Evolutionary conservation across 164 flowering plant species (phyloP).

Genomic region (Malania oleifera): DNA sequence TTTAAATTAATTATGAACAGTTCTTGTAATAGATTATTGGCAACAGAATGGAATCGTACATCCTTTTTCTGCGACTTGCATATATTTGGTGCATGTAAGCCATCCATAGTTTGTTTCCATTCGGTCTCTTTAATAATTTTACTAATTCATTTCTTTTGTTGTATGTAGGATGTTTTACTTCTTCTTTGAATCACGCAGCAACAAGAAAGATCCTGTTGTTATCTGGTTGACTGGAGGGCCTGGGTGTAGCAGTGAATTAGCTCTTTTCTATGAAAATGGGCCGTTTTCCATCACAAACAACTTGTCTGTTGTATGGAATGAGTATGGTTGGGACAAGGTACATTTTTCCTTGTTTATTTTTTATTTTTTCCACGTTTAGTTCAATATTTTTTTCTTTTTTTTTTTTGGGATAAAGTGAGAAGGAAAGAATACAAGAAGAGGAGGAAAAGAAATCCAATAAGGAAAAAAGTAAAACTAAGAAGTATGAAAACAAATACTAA

Average conservation of each 20-base stretch:
- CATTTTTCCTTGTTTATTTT: not conserved
- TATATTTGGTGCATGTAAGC: not conserved
- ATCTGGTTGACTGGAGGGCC: slow-evolving; percentile 54
- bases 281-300: slow-evolving; percentile 33
- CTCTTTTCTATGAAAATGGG: slow-evolving; percentile 45
- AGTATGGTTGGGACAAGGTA: slow-evolving; percentile 49
- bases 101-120: not conserved
- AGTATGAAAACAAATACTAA: no score
- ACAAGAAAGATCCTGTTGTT: slow-evolving; percentile 33
- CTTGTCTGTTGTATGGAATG: slow-evolving; percentile 33
- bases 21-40: no score
- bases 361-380: no score
- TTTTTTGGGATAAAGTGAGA: no score
- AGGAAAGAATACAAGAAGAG: no score
- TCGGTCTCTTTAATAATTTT: not conserved
- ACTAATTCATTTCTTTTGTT: not conserved
- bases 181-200: slow-evolving; percentile 39
- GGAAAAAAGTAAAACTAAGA: no score
- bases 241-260: slow-evolving; percentile 43
- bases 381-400: no score
- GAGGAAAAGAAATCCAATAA: no score
- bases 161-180: slow-evolving; percentile 40
- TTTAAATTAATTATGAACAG: no score
- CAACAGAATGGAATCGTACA: no score
- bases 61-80: no score